Conservation (phyloP, 2,329 filamentous ascomycete species). For the Furcasterigmium sp. region DNA sequence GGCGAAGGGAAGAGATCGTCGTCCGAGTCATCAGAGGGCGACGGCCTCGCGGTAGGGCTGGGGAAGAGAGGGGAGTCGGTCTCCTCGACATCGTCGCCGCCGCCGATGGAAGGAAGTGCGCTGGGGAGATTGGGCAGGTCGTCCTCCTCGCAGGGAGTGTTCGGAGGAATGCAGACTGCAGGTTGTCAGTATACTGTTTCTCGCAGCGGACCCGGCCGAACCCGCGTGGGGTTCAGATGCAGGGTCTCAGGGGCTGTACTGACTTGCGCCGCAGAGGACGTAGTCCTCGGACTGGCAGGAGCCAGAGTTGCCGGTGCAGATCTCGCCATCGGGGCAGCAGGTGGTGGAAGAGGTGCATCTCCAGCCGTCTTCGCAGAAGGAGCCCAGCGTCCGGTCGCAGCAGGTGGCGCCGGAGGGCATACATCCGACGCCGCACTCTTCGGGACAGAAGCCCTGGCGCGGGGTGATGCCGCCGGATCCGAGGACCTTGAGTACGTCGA, state of each 20-base stretch:
- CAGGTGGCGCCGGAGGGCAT: neutral
- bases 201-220: no score
- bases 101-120: neutral
- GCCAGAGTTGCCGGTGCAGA: neutral
- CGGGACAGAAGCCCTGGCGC: neutral
- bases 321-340: constrained; percentile 1
- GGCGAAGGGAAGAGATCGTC: no score
- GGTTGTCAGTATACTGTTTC: no score
- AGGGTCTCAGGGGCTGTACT: neutral
- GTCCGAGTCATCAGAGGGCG: no score
- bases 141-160: neutral
- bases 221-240: no score
- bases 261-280: neutral
- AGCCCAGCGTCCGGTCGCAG: neutral
- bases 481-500: neutral
- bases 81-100: neutral
- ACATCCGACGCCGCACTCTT: neutral
- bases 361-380: constrained; percentile 1
- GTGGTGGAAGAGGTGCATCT: neutral
- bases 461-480: neutral
- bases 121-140: no score
- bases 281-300: neutral
- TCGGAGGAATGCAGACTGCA: neutral
- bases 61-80: no score
- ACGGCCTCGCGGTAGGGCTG: no score